phyloP scores from a whole-genome alignment of 2,329 filamentous ascomycete genomes.

The Fusarium sarcochroum region DNA sequence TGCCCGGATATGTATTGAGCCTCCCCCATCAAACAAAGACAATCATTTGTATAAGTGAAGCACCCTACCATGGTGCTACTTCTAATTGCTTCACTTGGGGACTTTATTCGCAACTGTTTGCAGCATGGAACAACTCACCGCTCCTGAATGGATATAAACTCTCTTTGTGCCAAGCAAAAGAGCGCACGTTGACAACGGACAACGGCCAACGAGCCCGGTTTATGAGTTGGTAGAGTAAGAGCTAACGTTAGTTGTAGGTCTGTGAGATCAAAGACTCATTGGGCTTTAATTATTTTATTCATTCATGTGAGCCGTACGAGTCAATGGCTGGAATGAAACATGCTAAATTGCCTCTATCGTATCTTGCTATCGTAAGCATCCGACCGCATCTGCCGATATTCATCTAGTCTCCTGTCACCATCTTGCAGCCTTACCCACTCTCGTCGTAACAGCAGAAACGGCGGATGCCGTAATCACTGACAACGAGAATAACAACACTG shows the following conservation, averaged over 20 bases:
- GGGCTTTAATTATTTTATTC: background rate
- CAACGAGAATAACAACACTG: background rate
- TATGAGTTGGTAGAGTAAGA: conserved; percentile 5
- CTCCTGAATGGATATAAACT: background rate
- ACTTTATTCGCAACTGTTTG: background rate
- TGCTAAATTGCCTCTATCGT: conserved; percentile 5
- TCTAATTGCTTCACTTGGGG: background rate
- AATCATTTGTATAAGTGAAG: background rate
- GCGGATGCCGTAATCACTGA: conserved; percentile 6
- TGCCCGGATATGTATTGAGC: background rate
- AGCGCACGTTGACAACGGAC: conserved; percentile 3
- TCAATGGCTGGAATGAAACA: background rate
- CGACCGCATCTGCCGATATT: conserved; percentile 20
- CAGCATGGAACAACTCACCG: background rate
- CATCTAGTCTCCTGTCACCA: conserved; percentile 10
- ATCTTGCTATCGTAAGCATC: conserved; percentile 9
- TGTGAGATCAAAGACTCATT: background rate
- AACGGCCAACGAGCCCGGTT: background rate
- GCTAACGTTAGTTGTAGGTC: conserved; percentile 11
- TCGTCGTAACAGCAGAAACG: conserved; percentile 12
- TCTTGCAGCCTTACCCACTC: conserved; percentile 23
- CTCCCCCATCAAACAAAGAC: background rate
- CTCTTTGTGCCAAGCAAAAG: conserved; percentile 3
- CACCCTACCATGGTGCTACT: background rate
- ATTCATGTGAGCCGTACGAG: too few relatives aligned